Evolutionary conservation across 495 filamentous ascomycete species (phyloP).

Genomic region (Neurospora hispaniola): DNA sequence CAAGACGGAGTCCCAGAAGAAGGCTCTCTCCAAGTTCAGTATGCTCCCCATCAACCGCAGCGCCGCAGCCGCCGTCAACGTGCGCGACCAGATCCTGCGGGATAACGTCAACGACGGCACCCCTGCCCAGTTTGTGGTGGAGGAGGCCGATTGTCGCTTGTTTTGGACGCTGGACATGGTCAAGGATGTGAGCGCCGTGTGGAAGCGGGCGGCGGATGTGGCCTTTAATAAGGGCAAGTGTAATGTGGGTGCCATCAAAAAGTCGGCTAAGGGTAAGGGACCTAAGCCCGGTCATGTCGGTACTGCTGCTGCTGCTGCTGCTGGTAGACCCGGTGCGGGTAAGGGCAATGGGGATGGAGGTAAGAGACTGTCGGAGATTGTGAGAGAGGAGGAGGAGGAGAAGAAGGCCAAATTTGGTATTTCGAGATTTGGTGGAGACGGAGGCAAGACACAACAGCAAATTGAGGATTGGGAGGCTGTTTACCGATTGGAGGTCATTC

Average conservation of each 20-base stretch:
- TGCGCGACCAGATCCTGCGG: conserved; percentile 18
- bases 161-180: conserved; percentile 39
- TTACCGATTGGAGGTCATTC: not conserved
- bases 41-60: not conserved
- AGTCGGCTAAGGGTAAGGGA: not conserved
- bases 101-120: conserved; percentile 23
- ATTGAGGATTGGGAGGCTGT: not conserved
- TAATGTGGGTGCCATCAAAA: conserved; percentile 3
- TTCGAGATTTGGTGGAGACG: not conserved
- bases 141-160: conserved; percentile 40
- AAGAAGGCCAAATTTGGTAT: not conserved
- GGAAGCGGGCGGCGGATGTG: conserved; percentile 41
- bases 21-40: not conserved
- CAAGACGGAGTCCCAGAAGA: not conserved
- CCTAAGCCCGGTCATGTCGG: not conserved
- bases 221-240: conserved; percentile 36
- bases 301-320: not conserved
- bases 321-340: not conserved
- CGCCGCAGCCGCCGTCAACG: not conserved
- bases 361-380: not conserved
- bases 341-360: not conserved
- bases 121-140: conserved; percentile 41
- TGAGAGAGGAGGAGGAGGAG: not conserved
- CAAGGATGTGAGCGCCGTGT: conserved; percentile 30
- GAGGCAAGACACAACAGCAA: not conserved